These are phyloP conservation scores for Xylaria grammica DNA, from an alignment of 495 filamentous ascomycete genomes.

Conservation along the genomic window DNA sequence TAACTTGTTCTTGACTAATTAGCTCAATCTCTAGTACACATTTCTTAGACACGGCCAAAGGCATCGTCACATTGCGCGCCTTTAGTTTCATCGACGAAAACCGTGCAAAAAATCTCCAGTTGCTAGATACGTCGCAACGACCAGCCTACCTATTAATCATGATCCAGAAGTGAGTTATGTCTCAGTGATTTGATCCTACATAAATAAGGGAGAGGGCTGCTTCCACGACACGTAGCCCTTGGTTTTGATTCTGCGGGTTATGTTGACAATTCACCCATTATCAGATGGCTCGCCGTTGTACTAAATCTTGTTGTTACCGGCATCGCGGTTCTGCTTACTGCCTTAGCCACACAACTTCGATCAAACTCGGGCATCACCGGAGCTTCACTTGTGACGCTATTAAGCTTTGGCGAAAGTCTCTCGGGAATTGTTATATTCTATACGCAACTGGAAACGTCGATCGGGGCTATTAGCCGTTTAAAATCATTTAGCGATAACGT, in stretches of 20 bases:
- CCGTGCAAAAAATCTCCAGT: conserved; percentile 47
- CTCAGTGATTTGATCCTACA: too few species aligned
- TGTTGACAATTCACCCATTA: too few species aligned
- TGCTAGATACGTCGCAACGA: conserved; percentile 46
- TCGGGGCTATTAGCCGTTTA: conserved; percentile 44
- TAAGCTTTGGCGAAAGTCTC: conserved; percentile 34
- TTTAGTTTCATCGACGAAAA: conserved; percentile 40
- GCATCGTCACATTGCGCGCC: too few species aligned
- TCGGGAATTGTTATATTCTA: conserved; percentile 33
- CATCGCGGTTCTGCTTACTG: conserved; percentile 42
- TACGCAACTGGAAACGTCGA: conserved; percentile 44
- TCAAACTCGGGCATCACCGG: conserved; percentile 58
- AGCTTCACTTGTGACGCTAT: conserved; percentile 50
- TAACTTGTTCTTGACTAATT: too few species aligned
- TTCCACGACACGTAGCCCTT: too few species aligned
- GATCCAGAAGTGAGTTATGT: conserved; percentile 35
- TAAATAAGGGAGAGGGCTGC: too few species aligned
- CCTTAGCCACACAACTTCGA: conserved; percentile 39
- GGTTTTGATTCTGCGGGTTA: too few species aligned
- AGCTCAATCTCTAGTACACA: too few species aligned
- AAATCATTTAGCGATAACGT: conserved; percentile 35
- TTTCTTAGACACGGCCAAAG: too few species aligned
- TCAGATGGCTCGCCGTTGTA: conserved; percentile 46
- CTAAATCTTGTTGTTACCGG: conserved; percentile 44
- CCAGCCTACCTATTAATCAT: conserved; percentile 52